Base-by-base conservation (phyloP, 208 protist species). In the Trypanosoma lewisi region DNA sequence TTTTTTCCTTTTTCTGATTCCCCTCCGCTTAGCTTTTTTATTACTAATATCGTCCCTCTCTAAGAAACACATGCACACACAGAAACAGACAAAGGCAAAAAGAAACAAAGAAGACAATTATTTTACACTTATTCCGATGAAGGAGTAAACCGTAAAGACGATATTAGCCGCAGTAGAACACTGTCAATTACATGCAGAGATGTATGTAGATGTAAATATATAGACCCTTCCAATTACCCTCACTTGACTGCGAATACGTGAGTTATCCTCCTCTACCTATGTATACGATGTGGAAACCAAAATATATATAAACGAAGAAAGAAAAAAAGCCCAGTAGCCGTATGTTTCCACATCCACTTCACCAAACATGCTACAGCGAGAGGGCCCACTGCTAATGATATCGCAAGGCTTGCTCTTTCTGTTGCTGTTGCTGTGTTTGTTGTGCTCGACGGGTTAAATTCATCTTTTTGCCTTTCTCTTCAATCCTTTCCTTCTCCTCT, bases 401-500 rank as follows among this genome's bases (percentile, higher is more conserved):
- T 39, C 34, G 34, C 34, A 39, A 39, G 4, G 34, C 4, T 11
- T 39, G 34, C 11, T 49, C 4, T n/a, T 49, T 4, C n/a, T 5
- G 8, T 34, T 8, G 19, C 48, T 25, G 48, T 19, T 25, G 48
- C 17, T 27, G 12, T 63, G 28, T 6, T 63, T 30, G 16, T 52
- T 19, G 3, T 52, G n/a, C 11, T 63, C 45, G 4, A 33, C 33
- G 16, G 41, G 27, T 33, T 52, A 5, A 14, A 23, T 14, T 51
- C 17, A 25, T 54, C 19, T 30, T 54, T 27, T 54, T 39, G 2
- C n/a, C 5, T 12, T 47, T 19, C 5, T 54, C 19, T 44, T 64
- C 59, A 7, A 49, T 71, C 49, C 21, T 59, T 39, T 3, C 41
- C 37, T 0, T 52, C 44, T 67, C 60, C 1, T 55, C 31, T 2